Conservation (phyloP, 2,329 filamentous ascomycete genomes). For the Arthrobotrys iridis region DNA sequence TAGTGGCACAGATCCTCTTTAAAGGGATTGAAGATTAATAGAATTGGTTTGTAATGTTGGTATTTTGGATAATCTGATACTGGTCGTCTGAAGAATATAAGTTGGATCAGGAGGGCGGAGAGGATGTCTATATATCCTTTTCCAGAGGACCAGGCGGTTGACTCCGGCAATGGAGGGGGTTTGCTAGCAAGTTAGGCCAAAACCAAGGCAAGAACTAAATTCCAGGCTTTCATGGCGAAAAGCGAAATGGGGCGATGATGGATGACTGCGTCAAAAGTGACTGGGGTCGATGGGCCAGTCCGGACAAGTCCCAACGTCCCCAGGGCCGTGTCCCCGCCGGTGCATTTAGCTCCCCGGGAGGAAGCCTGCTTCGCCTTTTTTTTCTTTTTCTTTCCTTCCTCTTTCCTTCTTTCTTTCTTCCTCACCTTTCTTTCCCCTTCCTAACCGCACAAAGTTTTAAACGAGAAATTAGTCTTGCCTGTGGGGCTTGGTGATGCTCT, state of each 20-base stretch:
- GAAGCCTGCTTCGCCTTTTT: not conserved
- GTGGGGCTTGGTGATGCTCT: slow-evolving; percentile 29
- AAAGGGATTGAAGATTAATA: slow-evolving; percentile 28
- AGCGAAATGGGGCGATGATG: slow-evolving; percentile 53
- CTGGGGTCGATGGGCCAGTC: slow-evolving; percentile 32
- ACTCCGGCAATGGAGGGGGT: slow-evolving; percentile 48
- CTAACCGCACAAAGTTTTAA: not conserved
- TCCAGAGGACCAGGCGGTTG: slow-evolving; percentile 38
- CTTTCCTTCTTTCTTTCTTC: not conserved
- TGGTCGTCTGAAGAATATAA: slow-evolving; percentile 34
- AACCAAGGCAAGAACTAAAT: slow-evolving; percentile 54
- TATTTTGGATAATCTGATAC: slow-evolving; percentile 19
- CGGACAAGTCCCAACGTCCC: slow-evolving; percentile 39
- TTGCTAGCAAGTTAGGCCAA: slow-evolving; percentile 34
- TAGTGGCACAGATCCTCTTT: not conserved
- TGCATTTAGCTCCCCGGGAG: slow-evolving; percentile 9
- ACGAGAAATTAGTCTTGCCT: slow-evolving; percentile 22
- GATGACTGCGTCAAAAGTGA: slow-evolving; percentile 52
- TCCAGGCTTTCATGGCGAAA: slow-evolving; percentile 52
- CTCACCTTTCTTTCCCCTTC: not conserved
- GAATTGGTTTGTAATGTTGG: slow-evolving; percentile 43
- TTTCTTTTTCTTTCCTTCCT: not conserved
- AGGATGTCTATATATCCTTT: slow-evolving; percentile 54
- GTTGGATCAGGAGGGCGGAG: slow-evolving; percentile 37
- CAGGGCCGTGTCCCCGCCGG: slow-evolving; percentile 13